Evolutionary conservation across 148 eudicot species (phyloP).

Genomic region (Cornus florida): DNA sequence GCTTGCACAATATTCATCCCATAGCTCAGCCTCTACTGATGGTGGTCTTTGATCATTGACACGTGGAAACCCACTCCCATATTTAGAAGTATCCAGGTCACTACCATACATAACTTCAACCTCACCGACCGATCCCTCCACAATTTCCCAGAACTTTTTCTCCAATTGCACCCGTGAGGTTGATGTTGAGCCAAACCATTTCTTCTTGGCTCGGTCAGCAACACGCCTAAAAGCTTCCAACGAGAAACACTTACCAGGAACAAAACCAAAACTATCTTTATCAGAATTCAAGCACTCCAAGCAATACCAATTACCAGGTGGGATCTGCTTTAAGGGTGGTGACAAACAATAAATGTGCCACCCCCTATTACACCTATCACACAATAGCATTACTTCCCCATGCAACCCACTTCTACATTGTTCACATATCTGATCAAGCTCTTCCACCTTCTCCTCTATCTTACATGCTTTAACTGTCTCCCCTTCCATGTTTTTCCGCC

Average conservation of each 20-base stretch:
- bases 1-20: constrained; percentile 81
- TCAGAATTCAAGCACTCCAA: constrained; percentile 92
- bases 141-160: constrained; percentile 99
- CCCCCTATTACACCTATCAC: constrained; percentile 97
- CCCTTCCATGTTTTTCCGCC: constrained; percentile 59
- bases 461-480: constrained; percentile 47
- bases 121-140: constrained; percentile 86
- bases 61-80: constrained; percentile 97
- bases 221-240: constrained; percentile 83
- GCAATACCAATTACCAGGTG: constrained; percentile 96
- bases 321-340: constrained; percentile 79
- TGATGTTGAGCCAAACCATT: constrained; percentile 87
- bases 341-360: constrained; percentile 96
- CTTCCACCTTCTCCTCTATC: constrained; percentile 47
- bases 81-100: constrained; percentile 89
- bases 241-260: constrained; percentile 73
- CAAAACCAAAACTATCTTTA: constrained; percentile 91
- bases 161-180: constrained; percentile 76
- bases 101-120: constrained; percentile 99
- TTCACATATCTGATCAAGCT: constrained; percentile 83
- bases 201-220: constrained; percentile 89
- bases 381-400: constrained; percentile 93
- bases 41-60: constrained; percentile 54
- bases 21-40: constrained; percentile 54
- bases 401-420: constrained; percentile 96